A percentile compares a stretch with the other conserved stretches of the same genome.
Conservation (phyloP, 2,329 filamentous ascomycete species). For the Nemania sp. region DNA sequence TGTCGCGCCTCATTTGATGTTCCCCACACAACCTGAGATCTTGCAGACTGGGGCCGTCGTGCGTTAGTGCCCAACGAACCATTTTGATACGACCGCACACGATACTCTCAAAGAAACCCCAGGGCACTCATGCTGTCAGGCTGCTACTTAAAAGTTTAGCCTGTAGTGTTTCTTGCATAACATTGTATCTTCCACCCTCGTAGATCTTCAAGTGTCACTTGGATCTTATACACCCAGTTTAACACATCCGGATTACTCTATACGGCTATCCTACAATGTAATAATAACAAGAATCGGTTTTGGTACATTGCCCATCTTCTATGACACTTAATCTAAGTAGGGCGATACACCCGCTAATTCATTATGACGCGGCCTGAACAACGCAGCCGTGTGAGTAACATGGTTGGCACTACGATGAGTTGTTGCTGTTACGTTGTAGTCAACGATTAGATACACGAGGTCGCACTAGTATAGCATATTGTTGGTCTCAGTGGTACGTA, state of each 20-base stretch:
- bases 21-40: slow-evolving; percentile 19
- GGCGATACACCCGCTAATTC: slow-evolving; percentile 6
- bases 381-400: too few relatives aligned
- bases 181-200: too few relatives aligned
- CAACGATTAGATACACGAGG: too few relatives aligned
- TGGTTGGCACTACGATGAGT: too few relatives aligned
- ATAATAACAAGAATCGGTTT: too few relatives aligned
- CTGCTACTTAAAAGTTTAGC: too few relatives aligned
- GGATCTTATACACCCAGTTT: not conserved
- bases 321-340: slow-evolving; percentile 12
- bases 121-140: not conserved
- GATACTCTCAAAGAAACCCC: not conserved
- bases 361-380: not conserved
- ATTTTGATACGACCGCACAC: not conserved
- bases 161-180: too few relatives aligned
- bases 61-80: slow-evolving; percentile 27
- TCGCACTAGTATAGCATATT: too few relatives aligned
- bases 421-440: too few relatives aligned
- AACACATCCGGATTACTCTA: slow-evolving; percentile 13
- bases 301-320: too few relatives aligned
- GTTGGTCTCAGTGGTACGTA: too few relatives aligned
- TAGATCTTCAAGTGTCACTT: slow-evolving; percentile 1
- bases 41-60: not conserved
- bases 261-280: slow-evolving; percentile 12
- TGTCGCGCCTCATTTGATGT: slow-evolving; percentile 20